These are phyloP conservation scores for Coffea canephora DNA, from an alignment of 257 asterid genomes.

Conservation along the genomic window DNA sequence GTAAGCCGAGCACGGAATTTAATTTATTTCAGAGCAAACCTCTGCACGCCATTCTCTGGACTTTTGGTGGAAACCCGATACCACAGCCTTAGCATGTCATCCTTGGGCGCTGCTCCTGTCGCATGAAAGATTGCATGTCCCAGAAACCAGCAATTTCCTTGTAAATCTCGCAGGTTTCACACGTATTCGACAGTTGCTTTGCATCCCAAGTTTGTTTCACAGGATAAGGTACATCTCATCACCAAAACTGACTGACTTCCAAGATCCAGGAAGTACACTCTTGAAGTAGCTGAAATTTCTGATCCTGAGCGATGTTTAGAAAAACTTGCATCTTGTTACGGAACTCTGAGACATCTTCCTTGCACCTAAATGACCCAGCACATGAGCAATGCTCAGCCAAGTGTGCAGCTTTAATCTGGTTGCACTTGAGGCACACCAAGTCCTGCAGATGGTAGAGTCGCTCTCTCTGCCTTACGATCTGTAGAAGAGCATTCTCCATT, in stretches of 20 bases:
- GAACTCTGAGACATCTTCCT: slow-evolving; percentile 60
- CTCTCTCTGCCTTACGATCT: slow-evolving; percentile 83
- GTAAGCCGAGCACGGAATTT: neutral
- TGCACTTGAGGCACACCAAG: slow-evolving; percentile 84
- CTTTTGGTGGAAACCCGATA: neutral
- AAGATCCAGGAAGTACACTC: slow-evolving; percentile 81
- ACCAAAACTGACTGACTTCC: slow-evolving; percentile 27
- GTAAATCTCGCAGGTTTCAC: neutral
- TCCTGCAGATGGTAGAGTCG: slow-evolving; percentile 87
- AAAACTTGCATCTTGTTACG: slow-evolving; percentile 61
- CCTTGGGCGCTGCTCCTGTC: neutral
- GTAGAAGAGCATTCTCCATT: slow-evolving; percentile 82
- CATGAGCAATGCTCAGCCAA: slow-evolving; percentile 77
- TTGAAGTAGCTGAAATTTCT: slow-evolving; percentile 72
- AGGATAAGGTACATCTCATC: neutral
- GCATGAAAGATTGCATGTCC: neutral
- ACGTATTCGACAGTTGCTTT: neutral
- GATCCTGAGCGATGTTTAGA: slow-evolving; percentile 57
- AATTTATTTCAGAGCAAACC: neutral
- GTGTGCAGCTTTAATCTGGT: slow-evolving; percentile 83
- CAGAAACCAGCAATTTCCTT: neutral
- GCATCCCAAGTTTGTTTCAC: too few species aligned
- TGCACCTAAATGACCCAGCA: slow-evolving; percentile 86
- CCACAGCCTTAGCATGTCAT: neutral
- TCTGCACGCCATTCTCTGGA: neutral